Base-by-base conservation (phyloP, 2,329 filamentous ascomycete genomes). In the Aureobasidium sp. region DNA sequence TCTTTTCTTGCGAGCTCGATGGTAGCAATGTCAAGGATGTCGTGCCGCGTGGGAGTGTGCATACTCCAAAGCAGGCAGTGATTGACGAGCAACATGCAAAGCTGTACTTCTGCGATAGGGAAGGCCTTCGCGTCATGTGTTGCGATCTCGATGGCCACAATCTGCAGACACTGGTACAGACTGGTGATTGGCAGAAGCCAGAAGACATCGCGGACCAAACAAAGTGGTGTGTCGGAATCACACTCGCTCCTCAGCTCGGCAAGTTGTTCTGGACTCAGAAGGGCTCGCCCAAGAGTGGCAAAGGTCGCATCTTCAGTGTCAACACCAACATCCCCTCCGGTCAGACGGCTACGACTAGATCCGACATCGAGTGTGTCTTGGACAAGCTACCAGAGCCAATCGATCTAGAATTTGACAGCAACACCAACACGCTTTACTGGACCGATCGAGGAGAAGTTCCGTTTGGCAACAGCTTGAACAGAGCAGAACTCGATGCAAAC, bases 181-280 rank as follows among this genome's bases (percentile, higher is more conserved):
- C 70, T 1, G 74, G 69, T 6, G 62, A 74, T 52, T 69, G 78
- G 78, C 0, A 79, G 78, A 62, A 22, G 39, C 66, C 14, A 45
- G 66, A 15, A 62, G 62, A 37, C 34, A 39, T 15, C 2, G 22
- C 12, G 2, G 56, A 59, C 31, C 42, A 39, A 22, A 84, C 67
- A 69, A 72, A 22, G 3, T 84, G 82, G 82, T 84, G 81, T 61
- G 83, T 86, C 11, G 84, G 84, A 1, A 75, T 87, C 39, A 70
- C 79, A 0, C 73, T 86, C 0, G 77, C 78, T 3, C 62, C 53
- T 25, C 63, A 69, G 0, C 71, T 72, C 1, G 75, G 76, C 17
- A 76, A 78, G 44, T 74, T 86, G 48, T 86, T 81, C 74, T 87
- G 84, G 84, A 82, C 80, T 0, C 83, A 86, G 56, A 53, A 86